Evolutionary conservation across 345 rosid species (phyloP).

Genomic region (Eutrema heterophyllum): DNA sequence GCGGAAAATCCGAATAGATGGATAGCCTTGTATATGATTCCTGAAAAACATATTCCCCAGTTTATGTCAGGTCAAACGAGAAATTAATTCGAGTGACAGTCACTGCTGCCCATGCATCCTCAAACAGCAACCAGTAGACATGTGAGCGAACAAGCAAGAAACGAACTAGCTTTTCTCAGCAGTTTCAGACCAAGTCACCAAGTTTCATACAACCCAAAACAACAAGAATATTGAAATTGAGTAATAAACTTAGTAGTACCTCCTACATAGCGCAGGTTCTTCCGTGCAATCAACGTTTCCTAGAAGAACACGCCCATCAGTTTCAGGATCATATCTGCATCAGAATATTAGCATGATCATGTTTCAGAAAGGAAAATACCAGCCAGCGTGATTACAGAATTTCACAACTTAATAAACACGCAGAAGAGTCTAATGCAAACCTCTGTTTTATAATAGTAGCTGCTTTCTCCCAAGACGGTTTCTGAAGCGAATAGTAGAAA

Average conservation of each 20-base stretch:
- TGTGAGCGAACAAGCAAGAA: neutral
- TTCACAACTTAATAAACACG: neutral
- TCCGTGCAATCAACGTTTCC: constrained; percentile 85
- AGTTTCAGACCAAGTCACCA: constrained; percentile 7
- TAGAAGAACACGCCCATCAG: constrained; percentile 90
- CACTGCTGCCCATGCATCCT: constrained; percentile 2
- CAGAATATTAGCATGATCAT: constrained; percentile 12
- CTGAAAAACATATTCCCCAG: constrained; percentile 36
- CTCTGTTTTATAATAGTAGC: constrained; percentile 75
- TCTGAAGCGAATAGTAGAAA: constrained; percentile 43
- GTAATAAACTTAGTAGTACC: constrained; percentile 40
- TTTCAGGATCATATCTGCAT: constrained; percentile 85
- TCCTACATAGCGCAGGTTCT: constrained; percentile 69
- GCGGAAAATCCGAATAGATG: constrained; percentile 96
- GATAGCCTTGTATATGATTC: constrained; percentile 96
- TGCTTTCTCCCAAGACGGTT: constrained; percentile 96
- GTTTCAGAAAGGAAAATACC: constrained; percentile 1
- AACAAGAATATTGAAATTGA: constrained; percentile 4
- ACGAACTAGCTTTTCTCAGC: neutral
- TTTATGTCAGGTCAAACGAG: neutral
- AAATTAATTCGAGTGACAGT: neutral
- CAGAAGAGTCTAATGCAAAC: constrained; percentile 36
- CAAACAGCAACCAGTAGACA: neutral
- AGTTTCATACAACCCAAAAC: constrained; percentile 3
- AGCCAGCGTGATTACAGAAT: neutral